Evolutionary conservation across 2,329 filamentous ascomycete genomes (phyloP), one percentile per base, ranked within the genome.

Genomic region (Aplosporella prunicola): DNA sequence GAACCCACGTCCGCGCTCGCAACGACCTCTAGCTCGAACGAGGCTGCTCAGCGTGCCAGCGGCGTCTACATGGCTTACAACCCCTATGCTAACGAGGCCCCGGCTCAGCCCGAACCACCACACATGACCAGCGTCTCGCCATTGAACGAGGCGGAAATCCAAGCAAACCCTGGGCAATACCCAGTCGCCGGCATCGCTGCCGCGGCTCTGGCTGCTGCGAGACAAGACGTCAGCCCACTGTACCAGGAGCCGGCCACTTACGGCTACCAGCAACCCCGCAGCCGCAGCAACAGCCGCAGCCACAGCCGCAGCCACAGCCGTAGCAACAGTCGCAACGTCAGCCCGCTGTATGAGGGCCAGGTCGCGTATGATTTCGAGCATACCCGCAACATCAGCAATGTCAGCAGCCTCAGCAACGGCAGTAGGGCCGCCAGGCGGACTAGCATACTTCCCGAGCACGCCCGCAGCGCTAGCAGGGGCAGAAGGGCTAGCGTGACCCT

Each of bases 1-100:
- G 34, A 36, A 36, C 26, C 28, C 30, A 20, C 20, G 14, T 16
- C 25, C 34, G 17, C 34, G 25, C 18, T 36, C 34, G 26, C 34
- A 10, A 18, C 26, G 10, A 17, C 13, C 7, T 36, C 25, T 5
- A 20, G 13, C 25, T 22, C 33, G 25, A 22, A 17, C 5, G 23
- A n/a, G n/a, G 16, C 16, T 20, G 23, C 31, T 10, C 33, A 35
- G 18, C 33, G 22, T n/a, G n/a, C 34, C 7, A 18, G 23, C 20
- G 14, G 8, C 5, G 23, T 5, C 34, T 36, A 36, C 17, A 9
- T 17, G 20, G 34, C 34, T 13, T 36, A 29, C 26, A 36, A 36
- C 20, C 34, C 34, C 20, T 27, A 36, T 10, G 25, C 28, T 18
- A 36, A 28, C 34, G 20, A 23, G 18, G 15, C 34, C 9, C 13